These are phyloP conservation scores for Leishmania turanica DNA, from an alignment of 208 protist species.

Conservation along the genomic window DNA sequence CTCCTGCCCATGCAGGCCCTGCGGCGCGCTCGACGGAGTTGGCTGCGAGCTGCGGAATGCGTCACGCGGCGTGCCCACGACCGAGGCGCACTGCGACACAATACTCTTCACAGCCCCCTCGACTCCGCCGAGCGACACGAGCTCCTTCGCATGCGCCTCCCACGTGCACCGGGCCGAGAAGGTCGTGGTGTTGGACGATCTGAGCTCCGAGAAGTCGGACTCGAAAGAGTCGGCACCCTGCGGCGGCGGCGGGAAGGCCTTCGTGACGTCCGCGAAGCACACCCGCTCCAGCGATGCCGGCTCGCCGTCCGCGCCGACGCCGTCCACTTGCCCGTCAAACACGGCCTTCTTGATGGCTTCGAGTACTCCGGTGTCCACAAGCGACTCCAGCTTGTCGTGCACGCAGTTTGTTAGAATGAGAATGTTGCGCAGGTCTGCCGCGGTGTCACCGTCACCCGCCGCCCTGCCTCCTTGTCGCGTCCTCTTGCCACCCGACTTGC, in stretches of 20 bases:
- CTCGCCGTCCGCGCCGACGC: neutral
- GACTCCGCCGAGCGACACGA: constrained; percentile 63
- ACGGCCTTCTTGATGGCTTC: constrained; percentile 64
- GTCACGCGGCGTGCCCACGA: constrained; percentile 72
- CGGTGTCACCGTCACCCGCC: neutral
- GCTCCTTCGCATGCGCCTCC: constrained; percentile 68
- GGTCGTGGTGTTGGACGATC: constrained; percentile 34
- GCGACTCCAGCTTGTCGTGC: constrained; percentile 65
- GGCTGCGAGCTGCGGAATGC: constrained; percentile 77
- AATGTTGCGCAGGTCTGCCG: constrained; percentile 70
- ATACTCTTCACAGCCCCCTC: constrained; percentile 64
- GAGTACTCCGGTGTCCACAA: constrained; percentile 83
- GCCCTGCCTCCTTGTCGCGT: constrained; percentile 10
- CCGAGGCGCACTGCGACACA: constrained; percentile 75
- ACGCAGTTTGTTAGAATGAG: constrained; percentile 75
- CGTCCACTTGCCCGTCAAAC: constrained; percentile 34
- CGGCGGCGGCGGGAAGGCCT: constrained; percentile 69
- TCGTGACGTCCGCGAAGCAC: constrained; percentile 82
- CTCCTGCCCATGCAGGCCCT: constrained; percentile 82
- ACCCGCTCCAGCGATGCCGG: constrained; percentile 61
- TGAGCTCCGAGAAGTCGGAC: constrained; percentile 81
- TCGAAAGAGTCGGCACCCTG: constrained; percentile 79
- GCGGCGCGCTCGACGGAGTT: constrained; percentile 45
- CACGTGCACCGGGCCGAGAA: constrained; percentile 71
- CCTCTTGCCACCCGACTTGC: constrained; percentile 32